A percentile compares a stretch with the other conserved stretches of the same genome.
phyloP scores from a whole-genome alignment of 169 alveolate species.

The Cryptosporidium ubiquitum region DNA sequence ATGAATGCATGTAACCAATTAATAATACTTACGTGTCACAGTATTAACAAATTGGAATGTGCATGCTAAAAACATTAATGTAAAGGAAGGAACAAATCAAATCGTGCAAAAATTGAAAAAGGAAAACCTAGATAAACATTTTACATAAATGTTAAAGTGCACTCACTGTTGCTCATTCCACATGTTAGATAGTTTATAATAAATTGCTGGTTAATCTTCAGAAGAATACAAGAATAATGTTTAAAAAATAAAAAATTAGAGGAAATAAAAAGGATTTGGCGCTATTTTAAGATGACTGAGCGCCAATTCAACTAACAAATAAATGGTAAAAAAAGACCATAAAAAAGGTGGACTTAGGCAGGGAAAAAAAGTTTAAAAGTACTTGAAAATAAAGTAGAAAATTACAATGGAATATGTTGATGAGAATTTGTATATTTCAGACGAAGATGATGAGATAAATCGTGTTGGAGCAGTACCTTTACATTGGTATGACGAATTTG shows the following conservation, averaged over 20 bases:
- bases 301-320: neutral
- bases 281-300: neutral
- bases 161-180: too few relatives aligned
- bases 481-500: constrained; percentile 89
- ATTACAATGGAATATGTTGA: constrained; percentile 19
- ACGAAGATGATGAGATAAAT: constrained; percentile 75
- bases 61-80: neutral
- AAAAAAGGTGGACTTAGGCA: neutral
- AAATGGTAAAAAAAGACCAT: constrained; percentile 23
- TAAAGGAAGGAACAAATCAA: too few relatives aligned
- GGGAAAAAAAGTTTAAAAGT: neutral
- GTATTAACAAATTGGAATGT: too few relatives aligned
- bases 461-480: constrained; percentile 89
- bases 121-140: neutral
- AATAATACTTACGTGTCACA: neutral
- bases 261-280: neutral
- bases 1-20: neutral
- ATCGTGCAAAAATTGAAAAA: too few relatives aligned
- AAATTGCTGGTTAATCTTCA: neutral
- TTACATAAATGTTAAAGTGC: too few relatives aligned
- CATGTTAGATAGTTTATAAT: neutral
- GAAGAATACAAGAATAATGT: too few relatives aligned
- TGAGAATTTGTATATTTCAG: constrained; percentile 69
- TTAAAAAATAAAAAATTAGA: neutral
- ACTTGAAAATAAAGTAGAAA: neutral